Conservation (phyloP, 441 rosid genomes). For the Theobroma grandiflorum region DNA sequence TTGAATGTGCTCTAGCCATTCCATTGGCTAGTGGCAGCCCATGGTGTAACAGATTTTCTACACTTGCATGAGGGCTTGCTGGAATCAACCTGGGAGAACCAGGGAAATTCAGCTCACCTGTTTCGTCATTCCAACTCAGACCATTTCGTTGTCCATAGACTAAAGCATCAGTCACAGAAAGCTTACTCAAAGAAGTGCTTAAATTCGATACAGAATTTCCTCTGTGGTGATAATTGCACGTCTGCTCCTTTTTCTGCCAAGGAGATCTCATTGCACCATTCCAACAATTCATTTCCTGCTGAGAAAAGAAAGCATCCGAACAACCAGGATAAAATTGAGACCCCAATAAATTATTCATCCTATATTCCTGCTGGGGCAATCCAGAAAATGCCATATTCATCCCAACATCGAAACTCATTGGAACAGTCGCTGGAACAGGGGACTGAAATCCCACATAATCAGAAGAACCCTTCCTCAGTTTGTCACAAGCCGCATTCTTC, state of each 20-base stretch:
- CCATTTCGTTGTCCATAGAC: slow-evolving; percentile 27
- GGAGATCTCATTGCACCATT: slow-evolving; percentile 28
- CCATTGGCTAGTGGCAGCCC: slow-evolving; percentile 38
- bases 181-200: slow-evolving; percentile 19
- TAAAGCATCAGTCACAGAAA: slow-evolving; percentile 29
- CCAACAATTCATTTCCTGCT: slow-evolving; percentile 20
- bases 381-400: slow-evolving; percentile 19
- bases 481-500: slow-evolving; percentile 15
- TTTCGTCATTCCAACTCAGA: slow-evolving; percentile 28
- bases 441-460: slow-evolving; percentile 34
- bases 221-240: slow-evolving; percentile 17
- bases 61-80: slow-evolving; percentile 19
- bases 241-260: slow-evolving; percentile 29
- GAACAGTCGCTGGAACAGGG: slow-evolving; percentile 8
- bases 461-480: slow-evolving; percentile 23
- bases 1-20: slow-evolving; percentile 32
- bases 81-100: slow-evolving; percentile 22
- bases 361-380: slow-evolving; percentile 25
- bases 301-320: slow-evolving; percentile 28
- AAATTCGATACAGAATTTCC: slow-evolving; percentile 10
- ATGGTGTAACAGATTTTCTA: slow-evolving; percentile 27
- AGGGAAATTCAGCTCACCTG: slow-evolving; percentile 23
- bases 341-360: slow-evolving; percentile 18
- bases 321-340: slow-evolving; percentile 15
- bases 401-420: slow-evolving; percentile 26